Percentiles rank a stretch among this genome's conserved stretches.
Evolutionary conservation across 306 rosid genomes (phyloP).

Genomic region (Lithocarpus polystachyus): DNA sequence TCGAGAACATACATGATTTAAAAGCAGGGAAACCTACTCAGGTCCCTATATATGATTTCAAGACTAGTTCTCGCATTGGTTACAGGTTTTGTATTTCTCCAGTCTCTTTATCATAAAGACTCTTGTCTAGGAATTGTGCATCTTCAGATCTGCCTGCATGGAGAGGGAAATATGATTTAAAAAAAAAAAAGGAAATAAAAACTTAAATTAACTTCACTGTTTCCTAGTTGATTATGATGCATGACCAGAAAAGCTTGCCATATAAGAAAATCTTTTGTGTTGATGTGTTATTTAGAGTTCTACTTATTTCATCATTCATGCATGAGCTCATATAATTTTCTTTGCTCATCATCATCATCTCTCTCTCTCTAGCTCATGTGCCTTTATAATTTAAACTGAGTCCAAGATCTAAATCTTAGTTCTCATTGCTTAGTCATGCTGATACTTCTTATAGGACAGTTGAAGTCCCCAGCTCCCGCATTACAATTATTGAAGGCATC

Average conservation of each 20-base stretch:
- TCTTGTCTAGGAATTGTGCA: slow-evolving; percentile 10
- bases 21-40: slow-evolving; percentile 83
- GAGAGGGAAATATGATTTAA: slow-evolving; percentile 14
- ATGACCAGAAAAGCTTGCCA: not conserved
- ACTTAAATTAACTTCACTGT: slow-evolving; percentile 1
- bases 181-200: not conserved
- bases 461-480: slow-evolving; percentile 89
- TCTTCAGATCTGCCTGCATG: slow-evolving; percentile 14
- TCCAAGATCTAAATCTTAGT: not conserved
- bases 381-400: not conserved
- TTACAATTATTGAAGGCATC: slow-evolving; percentile 88
- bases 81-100: slow-evolving; percentile 64
- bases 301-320: too few species aligned
- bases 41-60: slow-evolving; percentile 95
- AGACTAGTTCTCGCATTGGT: slow-evolving; percentile 79
- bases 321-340: not conserved
- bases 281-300: too few species aligned
- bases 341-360: not conserved
- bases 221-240: not conserved
- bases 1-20: slow-evolving; percentile 74
- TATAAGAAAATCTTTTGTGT: too few species aligned
- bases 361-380: not conserved
- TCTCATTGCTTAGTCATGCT: slow-evolving; percentile 17
- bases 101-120: slow-evolving; percentile 4
- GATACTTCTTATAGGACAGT: slow-evolving; percentile 56